These are phyloP conservation scores for Cadophora gregata DNA, from an alignment of 2,329 filamentous ascomycete genomes.

Conservation along the genomic window DNA sequence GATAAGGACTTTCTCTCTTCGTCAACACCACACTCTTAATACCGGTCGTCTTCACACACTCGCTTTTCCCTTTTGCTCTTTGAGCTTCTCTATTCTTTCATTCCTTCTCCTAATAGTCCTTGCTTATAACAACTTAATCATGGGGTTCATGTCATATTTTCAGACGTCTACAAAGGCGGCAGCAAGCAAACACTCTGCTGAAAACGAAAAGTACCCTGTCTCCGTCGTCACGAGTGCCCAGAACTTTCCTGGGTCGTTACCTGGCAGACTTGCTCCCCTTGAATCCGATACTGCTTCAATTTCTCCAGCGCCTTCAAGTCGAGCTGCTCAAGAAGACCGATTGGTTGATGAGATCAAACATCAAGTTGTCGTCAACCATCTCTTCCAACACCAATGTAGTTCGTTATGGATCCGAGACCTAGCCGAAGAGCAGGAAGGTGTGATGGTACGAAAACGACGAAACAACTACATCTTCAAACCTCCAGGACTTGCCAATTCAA, in stretches of 20 bases:
- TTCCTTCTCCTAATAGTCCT: slow-evolving; percentile 1
- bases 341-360: slow-evolving; percentile 28
- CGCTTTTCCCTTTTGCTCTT: background rate
- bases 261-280: slow-evolving; percentile 9
- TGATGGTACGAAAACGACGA: slow-evolving; percentile 21
- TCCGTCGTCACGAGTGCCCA: slow-evolving; percentile 11
- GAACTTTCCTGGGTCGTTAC: slow-evolving; percentile 15
- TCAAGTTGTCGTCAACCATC: slow-evolving; percentile 26
- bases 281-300: slow-evolving; percentile 16
- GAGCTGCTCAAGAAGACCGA: slow-evolving; percentile 21
- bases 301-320: slow-evolving; percentile 13
- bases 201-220: slow-evolving; percentile 21
- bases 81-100: slow-evolving; percentile 12
- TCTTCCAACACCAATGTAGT: slow-evolving; percentile 27
- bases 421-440: slow-evolving; percentile 17
- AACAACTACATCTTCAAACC: slow-evolving; percentile 25
- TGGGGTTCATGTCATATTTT: slow-evolving; percentile 26
- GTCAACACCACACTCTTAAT: slow-evolving; percentile 2
- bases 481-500: slow-evolving; percentile 15
- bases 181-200: background rate
- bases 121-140: slow-evolving; percentile 9
- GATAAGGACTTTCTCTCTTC: background rate
- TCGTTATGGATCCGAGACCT: slow-evolving; percentile 26
- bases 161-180: slow-evolving; percentile 16
- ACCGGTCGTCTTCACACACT: slow-evolving; percentile 2